Evolutionary conservation across 2,329 filamentous ascomycete species (phyloP).

Genomic region (Penicillium sp.): DNA sequence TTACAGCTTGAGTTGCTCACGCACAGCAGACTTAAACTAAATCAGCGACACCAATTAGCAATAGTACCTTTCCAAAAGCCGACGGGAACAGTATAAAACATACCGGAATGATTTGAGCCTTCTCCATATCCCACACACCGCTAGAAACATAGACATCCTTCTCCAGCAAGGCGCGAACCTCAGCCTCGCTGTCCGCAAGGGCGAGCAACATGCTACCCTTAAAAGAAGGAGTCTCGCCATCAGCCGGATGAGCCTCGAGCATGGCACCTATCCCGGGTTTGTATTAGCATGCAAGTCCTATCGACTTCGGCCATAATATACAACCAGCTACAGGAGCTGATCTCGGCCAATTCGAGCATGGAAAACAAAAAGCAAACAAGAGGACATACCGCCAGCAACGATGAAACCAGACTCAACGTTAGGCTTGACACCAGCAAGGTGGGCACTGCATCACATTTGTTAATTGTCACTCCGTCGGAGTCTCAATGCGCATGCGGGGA

Average conservation of each 20-base stretch:
- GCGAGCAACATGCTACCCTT: conserved; percentile 70
- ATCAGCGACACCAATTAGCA: conserved; percentile 7
- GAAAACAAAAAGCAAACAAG: not conserved
- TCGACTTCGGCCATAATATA: too few relatives aligned
- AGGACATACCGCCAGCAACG: conserved; percentile 62
- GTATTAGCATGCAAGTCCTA: not conserved
- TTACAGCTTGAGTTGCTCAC: conserved; percentile 11
- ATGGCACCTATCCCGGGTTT: conserved; percentile 56
- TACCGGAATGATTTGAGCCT: conserved; percentile 49
- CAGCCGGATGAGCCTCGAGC: conserved; percentile 63
- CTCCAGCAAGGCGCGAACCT: conserved; percentile 64
- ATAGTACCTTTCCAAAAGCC: not conserved
- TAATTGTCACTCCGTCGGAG: not conserved
- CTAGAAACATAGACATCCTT: conserved; percentile 69
- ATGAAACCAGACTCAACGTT: conserved; percentile 55
- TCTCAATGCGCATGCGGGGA: not conserved
- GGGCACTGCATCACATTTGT: conserved; percentile 37
- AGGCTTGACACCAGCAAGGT: conserved; percentile 58
- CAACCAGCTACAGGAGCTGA: too few relatives aligned
- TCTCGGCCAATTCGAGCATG: too few relatives aligned
- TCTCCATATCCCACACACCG: conserved; percentile 79
- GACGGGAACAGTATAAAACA: conserved; percentile 11
- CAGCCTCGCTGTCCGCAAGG: conserved; percentile 65
- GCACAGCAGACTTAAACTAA: conserved; percentile 35
- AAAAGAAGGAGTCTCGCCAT: conserved; percentile 63